Conservation (phyloP, 345 rosid genomes). For the Luvunga scandens region DNA sequence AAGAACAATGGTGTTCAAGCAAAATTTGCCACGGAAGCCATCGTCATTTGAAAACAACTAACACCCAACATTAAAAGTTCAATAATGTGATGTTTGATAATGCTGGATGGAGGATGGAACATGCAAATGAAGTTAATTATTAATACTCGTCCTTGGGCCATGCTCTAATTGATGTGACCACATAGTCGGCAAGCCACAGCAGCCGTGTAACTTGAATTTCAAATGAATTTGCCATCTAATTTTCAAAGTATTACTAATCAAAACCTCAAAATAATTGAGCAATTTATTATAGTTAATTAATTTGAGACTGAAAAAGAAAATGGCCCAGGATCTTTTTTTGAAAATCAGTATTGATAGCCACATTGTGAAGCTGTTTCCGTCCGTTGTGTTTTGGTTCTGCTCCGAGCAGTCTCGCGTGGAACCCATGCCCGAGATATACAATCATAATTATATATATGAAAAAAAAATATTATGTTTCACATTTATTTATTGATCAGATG, state of each 20-base stretch:
- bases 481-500: background rate
- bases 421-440: conserved; percentile 10
- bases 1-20: background rate
- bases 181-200: background rate
- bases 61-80: background rate
- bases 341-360: too few relatives aligned
- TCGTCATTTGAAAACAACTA: background rate
- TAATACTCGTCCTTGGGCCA: background rate
- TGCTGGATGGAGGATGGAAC: conserved; percentile 3
- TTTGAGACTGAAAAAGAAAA: background rate
- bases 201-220: background rate
- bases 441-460: background rate
- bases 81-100: background rate
- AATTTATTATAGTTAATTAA: background rate
- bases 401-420: conserved; percentile 4
- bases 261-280: too few relatives aligned
- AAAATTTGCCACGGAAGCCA: background rate
- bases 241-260: too few relatives aligned
- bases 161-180: background rate
- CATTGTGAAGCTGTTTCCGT: background rate
- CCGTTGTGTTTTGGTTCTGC: background rate
- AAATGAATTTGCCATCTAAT: too few relatives aligned
- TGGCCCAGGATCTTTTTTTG: background rate
- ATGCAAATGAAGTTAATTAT: background rate
- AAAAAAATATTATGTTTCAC: background rate